Base-by-base conservation (phyloP, 306 rosid genomes). In the Bauhinia variegata region DNA sequence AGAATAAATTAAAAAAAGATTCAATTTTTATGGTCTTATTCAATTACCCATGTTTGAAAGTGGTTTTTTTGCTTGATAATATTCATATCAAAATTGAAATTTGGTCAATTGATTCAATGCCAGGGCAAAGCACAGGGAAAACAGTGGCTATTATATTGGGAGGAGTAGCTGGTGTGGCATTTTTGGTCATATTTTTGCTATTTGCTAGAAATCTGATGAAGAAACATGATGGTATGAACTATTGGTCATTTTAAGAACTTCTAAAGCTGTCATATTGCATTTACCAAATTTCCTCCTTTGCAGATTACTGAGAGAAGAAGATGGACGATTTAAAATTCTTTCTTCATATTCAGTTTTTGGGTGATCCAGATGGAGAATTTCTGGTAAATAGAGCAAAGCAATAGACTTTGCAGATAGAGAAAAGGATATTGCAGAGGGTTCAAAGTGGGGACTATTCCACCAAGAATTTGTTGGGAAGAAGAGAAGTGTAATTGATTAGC, bases 91-190 rank as follows among this genome's bases (percentile, higher is more conserved):
- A 55, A 8, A 65, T 41, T 73, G 65, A 36, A 37, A 11, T 63
- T 42, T 75, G 34, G 39, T 63, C 38, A 28, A 61, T 62, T 60
- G 82, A 63, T 57, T 58, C 36, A 75, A 85, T 82, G 68, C 62
- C 92, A 78, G 93, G 87, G 68, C 79, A 70, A 53, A 83, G 78
- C 73, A 85, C 88, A 63, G 93, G 93, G 65, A 89, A 83, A 81
- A 93, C 97, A 1, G 97, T 85, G 54, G 98, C 98, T 63, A 83
- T 93, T 15, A 89, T 93, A 67, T 66, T 93, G 63, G 98, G 98
- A 74, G 89, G 91, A 42, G 87, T 81, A 42, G 96, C 95, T 53
- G 97, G 85, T 37, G 91, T 89, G 67, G 95, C 85, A 15, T 89
- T 93, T 68, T 31, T 93, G 61, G 87, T 89, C 44, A 93, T 89